Percentiles rank a stretch among this genome's conserved stretches.
These are phyloP conservation scores for Rhynchosporium graminicola DNA, from an alignment of 2,329 filamentous ascomycete genomes.

Conservation along the genomic window DNA sequence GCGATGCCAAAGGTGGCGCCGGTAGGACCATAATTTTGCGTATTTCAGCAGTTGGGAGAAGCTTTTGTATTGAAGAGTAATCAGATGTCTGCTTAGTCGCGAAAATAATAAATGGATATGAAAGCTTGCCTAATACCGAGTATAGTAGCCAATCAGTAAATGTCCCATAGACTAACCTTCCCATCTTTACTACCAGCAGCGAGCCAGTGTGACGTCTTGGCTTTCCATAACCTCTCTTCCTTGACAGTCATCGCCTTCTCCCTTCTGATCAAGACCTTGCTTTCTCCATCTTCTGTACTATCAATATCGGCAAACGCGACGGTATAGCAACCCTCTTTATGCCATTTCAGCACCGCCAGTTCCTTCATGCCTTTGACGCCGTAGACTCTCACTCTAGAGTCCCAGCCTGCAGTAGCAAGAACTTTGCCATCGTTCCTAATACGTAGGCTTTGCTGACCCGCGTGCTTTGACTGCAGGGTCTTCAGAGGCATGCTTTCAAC, in stretches of 20 bases:
- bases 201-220: conserved; percentile 79
- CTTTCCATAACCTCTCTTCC: conserved; percentile 62
- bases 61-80: not conserved
- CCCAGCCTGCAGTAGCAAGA: conserved; percentile 92
- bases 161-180: conserved; percentile 92
- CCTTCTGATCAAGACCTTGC: conserved; percentile 25
- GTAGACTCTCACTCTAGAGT: conserved; percentile 79
- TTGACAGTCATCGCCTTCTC: conserved; percentile 54
- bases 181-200: conserved; percentile 92
- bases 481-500: conserved; percentile 51
- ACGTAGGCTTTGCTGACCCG: conserved; percentile 80
- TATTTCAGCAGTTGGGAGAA: not conserved
- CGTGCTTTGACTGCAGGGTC: conserved; percentile 75
- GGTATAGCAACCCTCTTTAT: conserved; percentile 83
- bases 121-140: not conserved
- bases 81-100: not conserved
- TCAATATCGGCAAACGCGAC: conserved; percentile 65
- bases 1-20: not conserved
- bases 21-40: not conserved
- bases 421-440: conserved; percentile 80
- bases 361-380: conserved; percentile 79
- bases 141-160: conserved; percentile 54
- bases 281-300: conserved; percentile 6
- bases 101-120: not conserved
- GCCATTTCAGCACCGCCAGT: conserved; percentile 92